Conservation (phyloP, 2,329 filamentous ascomycete genomes). For the Arachnomyces sp. region DNA sequence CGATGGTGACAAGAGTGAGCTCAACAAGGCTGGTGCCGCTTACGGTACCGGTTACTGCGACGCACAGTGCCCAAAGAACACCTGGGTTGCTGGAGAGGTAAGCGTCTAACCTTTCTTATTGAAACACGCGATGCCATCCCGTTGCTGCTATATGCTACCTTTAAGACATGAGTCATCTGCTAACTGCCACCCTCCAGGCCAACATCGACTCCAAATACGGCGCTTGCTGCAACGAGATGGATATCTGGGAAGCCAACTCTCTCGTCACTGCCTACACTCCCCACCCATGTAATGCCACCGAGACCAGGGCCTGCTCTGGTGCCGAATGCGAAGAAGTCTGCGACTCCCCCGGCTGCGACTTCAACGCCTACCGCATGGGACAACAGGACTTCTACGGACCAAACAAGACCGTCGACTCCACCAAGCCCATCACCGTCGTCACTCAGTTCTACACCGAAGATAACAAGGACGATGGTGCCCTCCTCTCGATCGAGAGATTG, state of each 20-base stretch:
- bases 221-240: constrained; percentile 58
- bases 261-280: constrained; percentile 55
- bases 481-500: constrained; percentile 51
- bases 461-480: constrained; percentile 39
- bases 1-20: constrained; percentile 48
- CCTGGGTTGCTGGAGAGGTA: constrained; percentile 44
- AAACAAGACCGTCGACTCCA: constrained; percentile 49
- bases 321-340: constrained; percentile 52
- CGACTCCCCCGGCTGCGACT: constrained; percentile 60
- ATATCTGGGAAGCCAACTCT: constrained; percentile 60
- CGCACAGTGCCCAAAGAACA: constrained; percentile 43
- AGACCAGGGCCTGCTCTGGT: constrained; percentile 39
- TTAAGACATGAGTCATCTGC: no score
- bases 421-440: constrained; percentile 52
- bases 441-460: constrained; percentile 53
- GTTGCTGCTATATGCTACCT: no score
- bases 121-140: no score
- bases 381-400: constrained; percentile 54
- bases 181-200: constrained; percentile 24
- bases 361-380: constrained; percentile 58
- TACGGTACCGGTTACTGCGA: constrained; percentile 57
- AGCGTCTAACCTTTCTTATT: no score
- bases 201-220: constrained; percentile 44
- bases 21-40: constrained; percentile 46
- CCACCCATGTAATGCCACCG: constrained; percentile 48